phyloP scores from a whole-genome alignment of 2,329 filamentous ascomycete genomes.

The Sclerotiophoma versabilis region DNA sequence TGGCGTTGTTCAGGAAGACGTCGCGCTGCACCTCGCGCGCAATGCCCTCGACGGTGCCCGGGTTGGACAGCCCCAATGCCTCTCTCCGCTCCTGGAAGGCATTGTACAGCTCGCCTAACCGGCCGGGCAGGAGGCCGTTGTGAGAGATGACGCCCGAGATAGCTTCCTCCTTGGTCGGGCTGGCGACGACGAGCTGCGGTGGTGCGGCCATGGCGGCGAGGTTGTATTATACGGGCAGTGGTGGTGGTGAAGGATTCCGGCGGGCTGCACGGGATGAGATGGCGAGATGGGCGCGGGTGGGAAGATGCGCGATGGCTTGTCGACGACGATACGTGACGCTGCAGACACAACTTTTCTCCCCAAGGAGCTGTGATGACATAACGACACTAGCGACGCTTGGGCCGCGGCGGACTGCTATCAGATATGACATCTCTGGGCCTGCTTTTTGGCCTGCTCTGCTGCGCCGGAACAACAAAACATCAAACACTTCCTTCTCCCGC shows the following conservation, averaged over 20 bases:
- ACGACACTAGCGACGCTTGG: conserved; percentile 24
- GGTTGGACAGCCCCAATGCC: conserved; percentile 87
- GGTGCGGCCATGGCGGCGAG: conserved; percentile 29
- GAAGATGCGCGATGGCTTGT: conserved; percentile 27
- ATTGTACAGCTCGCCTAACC: conserved; percentile 78
- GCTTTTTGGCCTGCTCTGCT: conserved; percentile 4
- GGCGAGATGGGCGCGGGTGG: conserved; percentile 19
- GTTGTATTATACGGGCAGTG: conserved; percentile 1
- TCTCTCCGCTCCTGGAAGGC: conserved; percentile 86
- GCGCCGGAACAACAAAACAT: not conserved
- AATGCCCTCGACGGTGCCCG: conserved; percentile 89
- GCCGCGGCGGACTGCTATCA: conserved; percentile 10
- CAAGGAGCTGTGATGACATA: conserved; percentile 35
- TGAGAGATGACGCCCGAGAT: conserved; percentile 68
- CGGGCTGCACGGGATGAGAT: conserved; percentile 26
- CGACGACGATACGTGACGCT: conserved; percentile 27
- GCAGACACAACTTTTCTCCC: conserved; percentile 36
- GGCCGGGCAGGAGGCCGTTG: conserved; percentile 74
- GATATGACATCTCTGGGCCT: conserved; percentile 23
- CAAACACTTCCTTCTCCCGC: not conserved
- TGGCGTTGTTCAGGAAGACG: conserved; percentile 94
- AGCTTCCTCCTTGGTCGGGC: conserved; percentile 43
- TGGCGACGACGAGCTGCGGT: conserved; percentile 38
- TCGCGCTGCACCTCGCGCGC: conserved; percentile 93
- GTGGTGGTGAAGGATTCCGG: conserved; percentile 11